Evolutionary conservation across 345 rosid genomes (phyloP).

Genomic region (Pistacia atlantica): DNA sequence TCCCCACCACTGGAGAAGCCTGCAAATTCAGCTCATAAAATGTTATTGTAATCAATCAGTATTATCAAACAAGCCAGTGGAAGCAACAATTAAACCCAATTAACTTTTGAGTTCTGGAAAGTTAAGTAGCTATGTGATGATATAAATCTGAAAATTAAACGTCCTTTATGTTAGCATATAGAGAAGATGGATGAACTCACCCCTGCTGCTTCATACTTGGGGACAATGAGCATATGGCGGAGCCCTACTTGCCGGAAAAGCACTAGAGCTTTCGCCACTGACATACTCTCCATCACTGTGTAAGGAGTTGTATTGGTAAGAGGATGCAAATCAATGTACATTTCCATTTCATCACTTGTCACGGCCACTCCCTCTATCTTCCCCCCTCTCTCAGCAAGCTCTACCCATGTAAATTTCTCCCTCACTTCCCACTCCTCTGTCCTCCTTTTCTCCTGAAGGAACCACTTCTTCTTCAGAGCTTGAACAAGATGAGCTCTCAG

Average conservation of each 20-base stretch:
- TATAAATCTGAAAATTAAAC: not conserved
- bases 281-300: constrained; percentile 84
- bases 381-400: constrained; percentile 72
- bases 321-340: constrained; percentile 88
- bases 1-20: constrained; percentile 71
- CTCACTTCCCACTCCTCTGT: constrained; percentile 85
- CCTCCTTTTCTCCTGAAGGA: constrained; percentile 72
- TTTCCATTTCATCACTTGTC: constrained; percentile 77
- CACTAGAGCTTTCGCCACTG: constrained; percentile 90
- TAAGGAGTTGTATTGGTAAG: constrained; percentile 86
- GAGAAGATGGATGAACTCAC: constrained; percentile 43
- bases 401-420: constrained; percentile 75
- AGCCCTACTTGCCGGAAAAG: constrained; percentile 82
- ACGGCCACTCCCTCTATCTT: constrained; percentile 68
- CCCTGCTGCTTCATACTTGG: constrained; percentile 71
- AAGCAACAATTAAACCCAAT: no score
- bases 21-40: constrained; percentile 27
- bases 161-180: not conserved
- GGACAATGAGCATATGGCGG: constrained; percentile 75
- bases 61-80: no score
- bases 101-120: no score
- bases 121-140: no score
- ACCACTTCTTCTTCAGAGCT: constrained; percentile 82
- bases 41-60: not conserved
- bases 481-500: constrained; percentile 78